phyloP scores from a whole-genome alignment of 768 basidiomycete genomes.

The Trametes cubensis region DNA sequence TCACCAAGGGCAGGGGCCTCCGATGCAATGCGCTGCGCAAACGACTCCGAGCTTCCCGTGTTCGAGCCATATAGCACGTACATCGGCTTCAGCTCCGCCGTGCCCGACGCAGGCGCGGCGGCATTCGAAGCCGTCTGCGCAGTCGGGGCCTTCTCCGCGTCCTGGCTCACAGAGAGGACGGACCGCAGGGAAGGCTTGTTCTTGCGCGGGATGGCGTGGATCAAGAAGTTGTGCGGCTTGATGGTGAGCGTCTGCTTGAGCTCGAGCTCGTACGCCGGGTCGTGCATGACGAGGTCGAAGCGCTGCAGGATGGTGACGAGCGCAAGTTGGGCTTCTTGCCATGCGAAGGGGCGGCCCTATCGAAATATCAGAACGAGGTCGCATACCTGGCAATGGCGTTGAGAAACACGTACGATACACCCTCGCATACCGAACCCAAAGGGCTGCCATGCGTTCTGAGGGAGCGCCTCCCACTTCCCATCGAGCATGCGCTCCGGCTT shows the following conservation, averaged over 20 bases:
- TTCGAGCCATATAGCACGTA: conserved; percentile 50
- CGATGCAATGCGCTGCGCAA: conserved; percentile 47
- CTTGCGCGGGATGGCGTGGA: conserved; percentile 37
- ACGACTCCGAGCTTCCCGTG: conserved; percentile 50
- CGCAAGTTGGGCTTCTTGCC: conserved; percentile 49
- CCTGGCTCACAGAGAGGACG: conserved; percentile 8
- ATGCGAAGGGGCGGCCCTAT: conserved; percentile 48
- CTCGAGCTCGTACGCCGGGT: conserved; percentile 47
- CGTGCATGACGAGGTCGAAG: conserved; percentile 47
- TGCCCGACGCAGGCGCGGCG: neutral
- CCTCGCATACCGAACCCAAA: conserved; percentile 34
- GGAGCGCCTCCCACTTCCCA: conserved; percentile 50
- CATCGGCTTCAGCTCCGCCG: conserved; percentile 31
- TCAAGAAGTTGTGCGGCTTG: conserved; percentile 47
- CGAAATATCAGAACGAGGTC: neutral
- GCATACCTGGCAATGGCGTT: neutral
- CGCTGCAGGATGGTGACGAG: conserved; percentile 46
- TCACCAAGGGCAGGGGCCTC: conserved; percentile 42
- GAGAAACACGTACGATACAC: conserved; percentile 27
- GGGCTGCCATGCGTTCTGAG: conserved; percentile 48
- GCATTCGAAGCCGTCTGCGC: neutral
- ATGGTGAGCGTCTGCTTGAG: conserved; percentile 51
- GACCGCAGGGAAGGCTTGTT: conserved; percentile 3
- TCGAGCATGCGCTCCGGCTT: conserved; percentile 53
- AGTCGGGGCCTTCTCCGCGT: neutral